A percentile compares a stretch with the other conserved stretches of the same genome.
Evolutionary conservation across 139 green algal species (phyloP).

Genomic region (Chlorella vulgaris): DNA sequence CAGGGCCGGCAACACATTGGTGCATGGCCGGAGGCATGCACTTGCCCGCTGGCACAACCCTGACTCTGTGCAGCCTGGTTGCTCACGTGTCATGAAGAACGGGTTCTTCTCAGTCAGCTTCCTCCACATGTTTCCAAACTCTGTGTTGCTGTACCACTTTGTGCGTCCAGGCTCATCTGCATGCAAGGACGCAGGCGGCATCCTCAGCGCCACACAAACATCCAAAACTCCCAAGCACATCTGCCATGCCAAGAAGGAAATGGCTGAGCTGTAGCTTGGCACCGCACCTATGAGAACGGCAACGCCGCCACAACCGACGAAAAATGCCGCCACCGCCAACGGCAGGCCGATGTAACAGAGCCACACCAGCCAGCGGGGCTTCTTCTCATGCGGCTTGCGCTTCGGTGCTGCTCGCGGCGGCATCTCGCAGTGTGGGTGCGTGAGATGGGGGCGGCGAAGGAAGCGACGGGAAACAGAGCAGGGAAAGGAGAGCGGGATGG

Average conservation of each 20-base stretch:
- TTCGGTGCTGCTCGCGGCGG: not conserved
- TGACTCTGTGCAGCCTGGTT: no score
- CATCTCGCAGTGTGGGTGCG: not conserved
- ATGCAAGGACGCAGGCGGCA: not conserved
- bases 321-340: constrained; percentile 1
- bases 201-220: no score
- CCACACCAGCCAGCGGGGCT: not conserved
- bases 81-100: constrained; percentile 24
- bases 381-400: not conserved
- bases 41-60: no score
- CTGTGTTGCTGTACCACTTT: constrained; percentile 12
- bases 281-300: constrained; percentile 17
- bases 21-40: not conserved
- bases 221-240: not conserved
- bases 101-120: constrained; percentile 27
- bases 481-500: no score
- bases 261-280: no score
- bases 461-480: no score
- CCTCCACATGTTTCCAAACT: constrained; percentile 16
- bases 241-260: not conserved
- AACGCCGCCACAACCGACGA: constrained; percentile 7
- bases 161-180: constrained; percentile 15
- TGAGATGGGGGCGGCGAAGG: not conserved
- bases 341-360: constrained; percentile 12
- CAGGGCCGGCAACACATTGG: not conserved